Percentiles rank a stretch among this genome's conserved stretches.
These are phyloP conservation scores for Camelina laxa DNA, from an alignment of 345 rosid genomes.

Conservation along the genomic window DNA sequence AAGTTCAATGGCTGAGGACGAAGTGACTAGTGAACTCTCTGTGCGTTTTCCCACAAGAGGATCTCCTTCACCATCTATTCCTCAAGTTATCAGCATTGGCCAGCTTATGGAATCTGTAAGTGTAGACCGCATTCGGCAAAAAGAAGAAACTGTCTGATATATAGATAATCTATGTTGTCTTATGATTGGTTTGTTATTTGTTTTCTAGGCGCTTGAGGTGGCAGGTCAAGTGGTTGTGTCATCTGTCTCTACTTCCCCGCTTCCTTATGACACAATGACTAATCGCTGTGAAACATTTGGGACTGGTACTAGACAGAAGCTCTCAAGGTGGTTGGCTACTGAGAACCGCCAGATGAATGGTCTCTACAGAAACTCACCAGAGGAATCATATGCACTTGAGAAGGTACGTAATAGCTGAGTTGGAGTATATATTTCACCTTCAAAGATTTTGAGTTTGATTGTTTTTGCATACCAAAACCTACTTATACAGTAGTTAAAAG, in stretches of 20 bases:
- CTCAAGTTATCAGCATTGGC: constrained; percentile 81
- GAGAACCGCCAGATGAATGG: constrained; percentile 56
- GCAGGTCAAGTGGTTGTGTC: constrained; percentile 95
- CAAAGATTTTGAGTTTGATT: not conserved
- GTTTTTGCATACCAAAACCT: not conserved
- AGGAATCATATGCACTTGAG: constrained; percentile 45
- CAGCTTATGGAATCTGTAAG: constrained; percentile 91
- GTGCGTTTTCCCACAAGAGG: constrained; percentile 64
- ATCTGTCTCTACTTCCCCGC: constrained; percentile 81
- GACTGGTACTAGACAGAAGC: constrained; percentile 76
- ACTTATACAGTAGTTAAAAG: not conserved
- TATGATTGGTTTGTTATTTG: constrained; percentile 26
- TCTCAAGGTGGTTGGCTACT: constrained; percentile 82
- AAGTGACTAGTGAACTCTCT: constrained; percentile 74
- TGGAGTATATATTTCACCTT: not conserved
- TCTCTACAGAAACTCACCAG: constrained; percentile 17
- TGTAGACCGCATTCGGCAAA: not conserved
- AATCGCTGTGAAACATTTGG: constrained; percentile 90
- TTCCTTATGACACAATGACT: constrained; percentile 81
- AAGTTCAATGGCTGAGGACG: constrained; percentile 65
- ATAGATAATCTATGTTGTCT: constrained; percentile 5
- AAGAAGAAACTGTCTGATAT: constrained; percentile 12
- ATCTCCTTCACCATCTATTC: constrained; percentile 66
- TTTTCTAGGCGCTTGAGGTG: constrained; percentile 81
- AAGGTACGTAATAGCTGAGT: constrained; percentile 50